Percentiles rank a stretch among this genome's conserved stretches.
Conservation (phyloP, 2,329 filamentous ascomycete species). For the Phialophora tarda region DNA sequence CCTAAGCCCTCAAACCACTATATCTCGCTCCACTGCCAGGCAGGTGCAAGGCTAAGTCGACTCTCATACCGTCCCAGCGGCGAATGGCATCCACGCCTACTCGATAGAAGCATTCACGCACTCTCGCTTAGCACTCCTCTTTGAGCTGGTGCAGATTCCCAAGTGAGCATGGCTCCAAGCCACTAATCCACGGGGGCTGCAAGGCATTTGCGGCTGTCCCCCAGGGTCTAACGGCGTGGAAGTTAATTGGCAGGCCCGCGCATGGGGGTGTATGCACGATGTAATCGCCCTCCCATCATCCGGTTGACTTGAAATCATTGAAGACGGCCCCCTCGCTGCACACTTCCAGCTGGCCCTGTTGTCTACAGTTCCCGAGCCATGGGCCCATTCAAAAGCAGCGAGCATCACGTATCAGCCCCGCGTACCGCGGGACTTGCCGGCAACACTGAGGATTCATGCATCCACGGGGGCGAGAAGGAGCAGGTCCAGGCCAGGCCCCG, state of each 20-base stretch:
- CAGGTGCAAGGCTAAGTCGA: not conserved
- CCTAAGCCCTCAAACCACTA: not conserved
- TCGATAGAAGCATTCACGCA: conserved; percentile 2
- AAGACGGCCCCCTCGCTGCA: too few species aligned
- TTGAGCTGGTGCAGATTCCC: conserved; percentile 13
- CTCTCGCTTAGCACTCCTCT: conserved; percentile 1
- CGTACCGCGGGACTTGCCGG: not conserved
- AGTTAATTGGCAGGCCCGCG: not conserved
- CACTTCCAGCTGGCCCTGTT: too few species aligned
- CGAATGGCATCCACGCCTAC: not conserved
- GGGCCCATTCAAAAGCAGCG: too few species aligned
- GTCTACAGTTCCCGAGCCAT: too few species aligned
- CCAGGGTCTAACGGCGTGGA: not conserved
- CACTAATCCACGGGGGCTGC: not conserved
- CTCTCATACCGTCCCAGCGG: not conserved
- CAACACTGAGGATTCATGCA: not conserved
- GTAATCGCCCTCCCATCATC: not conserved
- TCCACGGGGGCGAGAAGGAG: too few species aligned
- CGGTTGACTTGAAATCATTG: too few species aligned
- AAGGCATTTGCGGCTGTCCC: conserved; percentile 7
- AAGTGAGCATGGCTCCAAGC: not conserved
- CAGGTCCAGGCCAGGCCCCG: too few species aligned
- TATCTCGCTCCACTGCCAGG: not conserved
- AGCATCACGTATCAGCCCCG: not conserved
- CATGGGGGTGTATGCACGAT: not conserved